Percentiles rank a stretch among this genome's conserved stretches.
phyloP scores from a whole-genome alignment of 192 early-diverging fungal genomes.

The Coemansia sp. region DNA sequence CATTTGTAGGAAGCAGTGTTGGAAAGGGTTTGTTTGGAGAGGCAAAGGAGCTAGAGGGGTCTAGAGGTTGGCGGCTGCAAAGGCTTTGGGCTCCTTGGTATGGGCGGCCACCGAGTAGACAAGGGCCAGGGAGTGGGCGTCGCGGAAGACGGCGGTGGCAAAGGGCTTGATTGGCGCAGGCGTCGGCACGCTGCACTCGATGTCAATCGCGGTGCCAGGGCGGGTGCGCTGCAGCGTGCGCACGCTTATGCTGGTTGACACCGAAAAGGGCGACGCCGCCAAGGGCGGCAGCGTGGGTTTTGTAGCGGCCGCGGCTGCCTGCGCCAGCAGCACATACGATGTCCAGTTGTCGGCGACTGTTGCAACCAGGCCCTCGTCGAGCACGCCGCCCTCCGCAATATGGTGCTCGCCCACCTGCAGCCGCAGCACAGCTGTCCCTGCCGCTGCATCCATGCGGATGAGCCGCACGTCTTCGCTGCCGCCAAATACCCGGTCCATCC shows the following conservation, averaged over 20 bases:
- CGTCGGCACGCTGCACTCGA: conserved; percentile 13
- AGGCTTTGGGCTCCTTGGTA: conserved; percentile 31
- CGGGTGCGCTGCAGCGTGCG: conserved; percentile 16
- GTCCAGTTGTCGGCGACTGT: conserved; percentile 45
- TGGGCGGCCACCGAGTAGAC: conserved; percentile 38
- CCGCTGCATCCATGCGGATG: conserved; percentile 3
- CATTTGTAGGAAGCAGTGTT: too few species aligned
- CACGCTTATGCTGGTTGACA: conserved; percentile 32
- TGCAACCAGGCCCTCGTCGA: conserved; percentile 45
- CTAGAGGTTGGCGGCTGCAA: conserved; percentile 4
- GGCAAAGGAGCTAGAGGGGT: neutral
- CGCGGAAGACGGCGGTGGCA: conserved; percentile 23
- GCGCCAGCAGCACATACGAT: conserved; percentile 28
- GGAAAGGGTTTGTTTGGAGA: too few species aligned
- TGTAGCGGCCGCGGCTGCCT: conserved; percentile 10
- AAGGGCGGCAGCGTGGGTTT: conserved; percentile 20
- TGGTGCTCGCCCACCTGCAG: conserved; percentile 20
- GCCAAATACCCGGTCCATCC: conserved; percentile 17
- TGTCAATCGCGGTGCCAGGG: conserved; percentile 20
- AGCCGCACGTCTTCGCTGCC: conserved; percentile 10
- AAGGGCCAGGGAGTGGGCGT: conserved; percentile 8
- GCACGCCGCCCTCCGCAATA: conserved; percentile 19
- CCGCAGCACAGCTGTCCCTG: conserved; percentile 11
- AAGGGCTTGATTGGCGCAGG: conserved; percentile 10
- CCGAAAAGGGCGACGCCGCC: conserved; percentile 41